A percentile compares a stretch with the other conserved stretches of the same genome.
These are phyloP conservation scores for Dipteronia dyeriana DNA, from an alignment of 345 rosid genomes.

Conservation along the genomic window DNA sequence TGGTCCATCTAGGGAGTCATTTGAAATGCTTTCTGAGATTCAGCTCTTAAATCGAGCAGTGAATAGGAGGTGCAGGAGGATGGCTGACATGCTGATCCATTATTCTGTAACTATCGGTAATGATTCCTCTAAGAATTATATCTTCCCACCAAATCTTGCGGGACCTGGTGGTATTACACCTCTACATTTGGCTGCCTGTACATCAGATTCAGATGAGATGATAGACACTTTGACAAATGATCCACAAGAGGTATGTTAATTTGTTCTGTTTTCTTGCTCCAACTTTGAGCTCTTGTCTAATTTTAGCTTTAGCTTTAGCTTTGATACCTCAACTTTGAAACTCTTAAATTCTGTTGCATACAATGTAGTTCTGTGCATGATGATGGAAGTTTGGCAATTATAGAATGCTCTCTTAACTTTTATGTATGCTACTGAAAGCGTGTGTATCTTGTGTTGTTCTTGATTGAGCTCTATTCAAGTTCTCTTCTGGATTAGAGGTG, in stretches of 20 bases:
- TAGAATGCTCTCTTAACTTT: conserved; percentile 7
- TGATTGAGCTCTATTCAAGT: neutral
- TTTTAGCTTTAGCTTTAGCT: neutral
- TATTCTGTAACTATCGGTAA: conserved; percentile 34
- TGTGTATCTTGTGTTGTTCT: neutral
- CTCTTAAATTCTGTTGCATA: neutral
- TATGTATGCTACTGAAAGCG: neutral
- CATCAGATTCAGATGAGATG: conserved; percentile 59
- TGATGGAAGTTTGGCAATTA: neutral
- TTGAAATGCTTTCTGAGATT: conserved; percentile 58
- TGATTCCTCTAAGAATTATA: conserved; percentile 33
- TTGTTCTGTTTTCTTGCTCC: neutral
- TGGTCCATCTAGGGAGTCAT: conserved; percentile 48
- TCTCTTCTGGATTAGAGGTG: neutral
- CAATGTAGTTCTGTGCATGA: neutral
- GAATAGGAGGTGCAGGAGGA: conserved; percentile 61
- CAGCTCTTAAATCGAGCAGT: conserved; percentile 81
- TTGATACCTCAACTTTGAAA: neutral
- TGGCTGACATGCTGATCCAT: conserved; percentile 66
- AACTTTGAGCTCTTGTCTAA: neutral
- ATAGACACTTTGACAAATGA: conserved; percentile 82
- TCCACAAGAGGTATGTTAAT: conserved; percentile 63
- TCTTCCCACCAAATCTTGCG: conserved; percentile 62
- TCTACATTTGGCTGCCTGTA: conserved; percentile 83
- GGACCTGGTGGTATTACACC: conserved; percentile 88